Evolutionary conservation across 2,329 filamentous ascomycete genomes (phyloP).

Genomic region (Cercospora zeae-maydis): DNA sequence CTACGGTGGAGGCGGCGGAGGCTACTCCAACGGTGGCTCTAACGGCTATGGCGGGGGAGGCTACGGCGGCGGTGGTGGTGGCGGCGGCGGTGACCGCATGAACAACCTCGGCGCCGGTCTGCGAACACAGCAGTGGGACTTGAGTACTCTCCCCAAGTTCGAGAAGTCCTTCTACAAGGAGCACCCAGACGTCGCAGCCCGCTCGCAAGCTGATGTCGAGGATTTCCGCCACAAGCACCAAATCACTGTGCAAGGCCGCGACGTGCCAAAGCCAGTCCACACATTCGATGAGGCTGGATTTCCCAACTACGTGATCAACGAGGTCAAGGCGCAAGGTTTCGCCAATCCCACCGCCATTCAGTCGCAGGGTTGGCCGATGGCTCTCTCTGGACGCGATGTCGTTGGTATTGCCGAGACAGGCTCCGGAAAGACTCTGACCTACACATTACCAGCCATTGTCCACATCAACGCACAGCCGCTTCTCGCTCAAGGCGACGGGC

Average conservation of each 20-base stretch:
- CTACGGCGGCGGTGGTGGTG: constrained; percentile 47
- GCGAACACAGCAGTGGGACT: constrained; percentile 85
- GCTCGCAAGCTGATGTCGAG: constrained; percentile 75
- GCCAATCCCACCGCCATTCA: constrained; percentile 91
- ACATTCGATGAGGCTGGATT: constrained; percentile 98
- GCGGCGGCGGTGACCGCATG: constrained; percentile 88
- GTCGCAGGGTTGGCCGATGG: constrained; percentile 99
- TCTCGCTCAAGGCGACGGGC: constrained; percentile 88
- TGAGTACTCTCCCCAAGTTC: constrained; percentile 81
- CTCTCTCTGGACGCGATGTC: constrained; percentile 93
- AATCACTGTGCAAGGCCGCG: constrained; percentile 74
- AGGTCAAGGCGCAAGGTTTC: constrained; percentile 98
- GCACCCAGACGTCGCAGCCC: constrained; percentile 69
- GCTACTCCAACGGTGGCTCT: constrained; percentile 36
- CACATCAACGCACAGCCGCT: constrained; percentile 99
- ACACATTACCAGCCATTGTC: constrained; percentile 95
- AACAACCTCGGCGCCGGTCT: constrained; percentile 81
- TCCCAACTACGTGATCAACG: constrained; percentile 93
- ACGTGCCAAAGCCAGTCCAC: constrained; percentile 90
- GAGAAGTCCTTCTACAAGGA: constrained; percentile 99
- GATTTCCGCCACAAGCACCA: constrained; percentile 81
- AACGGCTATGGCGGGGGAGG: constrained; percentile 34
- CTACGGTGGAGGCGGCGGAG: constrained; percentile 32
- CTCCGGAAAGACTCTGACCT: constrained; percentile 97
- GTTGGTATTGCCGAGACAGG: constrained; percentile 99